phyloP scores from a whole-genome alignment of 2,329 filamentous ascomycete species.

The Curvularia sp. region DNA sequence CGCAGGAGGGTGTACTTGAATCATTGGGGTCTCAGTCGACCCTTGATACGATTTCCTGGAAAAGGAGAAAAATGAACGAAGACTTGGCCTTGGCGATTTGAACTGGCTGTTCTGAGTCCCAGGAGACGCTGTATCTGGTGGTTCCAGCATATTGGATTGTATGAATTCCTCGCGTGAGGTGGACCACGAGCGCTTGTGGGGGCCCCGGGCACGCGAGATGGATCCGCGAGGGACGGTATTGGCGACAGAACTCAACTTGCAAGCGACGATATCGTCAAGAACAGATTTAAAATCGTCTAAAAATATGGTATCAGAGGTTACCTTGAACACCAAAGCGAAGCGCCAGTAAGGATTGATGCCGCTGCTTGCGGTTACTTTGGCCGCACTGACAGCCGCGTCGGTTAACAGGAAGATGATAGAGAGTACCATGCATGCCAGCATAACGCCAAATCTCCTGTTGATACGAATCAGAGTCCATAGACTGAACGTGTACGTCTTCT shows the following conservation, averaged over 20 bases:
- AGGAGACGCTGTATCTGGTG: background rate
- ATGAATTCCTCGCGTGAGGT: slow-evolving; percentile 29
- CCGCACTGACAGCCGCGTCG: slow-evolving; percentile 41
- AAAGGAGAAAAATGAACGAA: slow-evolving; percentile 31
- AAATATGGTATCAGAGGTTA: slow-evolving; percentile 47
- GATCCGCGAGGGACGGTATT: slow-evolving; percentile 26
- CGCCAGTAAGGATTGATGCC: slow-evolving; percentile 49
- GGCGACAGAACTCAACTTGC: slow-evolving; percentile 32
- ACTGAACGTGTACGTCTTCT: slow-evolving; percentile 44
- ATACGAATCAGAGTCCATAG: slow-evolving; percentile 35
- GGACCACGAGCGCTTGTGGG: slow-evolving; percentile 24
- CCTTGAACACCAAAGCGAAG: slow-evolving; percentile 48
- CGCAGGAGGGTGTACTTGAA: slow-evolving; percentile 35
- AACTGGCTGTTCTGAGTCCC: slow-evolving; percentile 5
- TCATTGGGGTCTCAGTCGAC: slow-evolving; percentile 24
- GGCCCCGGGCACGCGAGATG: slow-evolving; percentile 10
- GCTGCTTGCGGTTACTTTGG: slow-evolving; percentile 32
- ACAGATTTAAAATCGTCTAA: slow-evolving; percentile 49
- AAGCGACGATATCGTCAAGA: slow-evolving; percentile 42
- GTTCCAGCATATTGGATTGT: slow-evolving; percentile 25
- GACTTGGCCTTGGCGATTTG: slow-evolving; percentile 15
- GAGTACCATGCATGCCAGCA: slow-evolving; percentile 45
- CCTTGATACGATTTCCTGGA: slow-evolving; percentile 5
- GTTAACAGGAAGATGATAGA: slow-evolving; percentile 43
- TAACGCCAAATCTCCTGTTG: slow-evolving; percentile 43